A percentile compares a stretch with the other conserved stretches of the same genome.
Evolutionary conservation across 2,329 filamentous ascomycete genomes (phyloP).

Genomic region (Lizonia empirigonia): DNA sequence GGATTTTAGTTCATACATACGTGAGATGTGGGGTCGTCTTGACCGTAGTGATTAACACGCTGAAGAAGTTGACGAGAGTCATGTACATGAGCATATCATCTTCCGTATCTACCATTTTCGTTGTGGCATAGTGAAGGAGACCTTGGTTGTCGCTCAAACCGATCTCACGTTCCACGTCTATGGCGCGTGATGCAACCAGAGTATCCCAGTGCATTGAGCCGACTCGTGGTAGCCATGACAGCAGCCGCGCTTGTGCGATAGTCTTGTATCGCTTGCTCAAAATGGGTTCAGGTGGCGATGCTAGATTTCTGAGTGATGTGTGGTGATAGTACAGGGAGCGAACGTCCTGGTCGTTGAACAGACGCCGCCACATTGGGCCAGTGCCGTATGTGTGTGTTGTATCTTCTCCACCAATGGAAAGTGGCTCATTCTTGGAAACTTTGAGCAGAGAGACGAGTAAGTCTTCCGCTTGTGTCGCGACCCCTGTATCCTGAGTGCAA

Average conservation of each 20-base stretch:
- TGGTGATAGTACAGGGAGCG: slow-evolving; percentile 62
- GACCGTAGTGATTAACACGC: slow-evolving; percentile 57
- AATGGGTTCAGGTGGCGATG: slow-evolving; percentile 38
- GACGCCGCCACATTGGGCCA: slow-evolving; percentile 63
- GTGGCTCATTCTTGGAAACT: slow-evolving; percentile 49
- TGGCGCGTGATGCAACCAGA: slow-evolving; percentile 57
- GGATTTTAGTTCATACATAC: slow-evolving; percentile 22
- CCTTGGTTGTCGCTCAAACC: slow-evolving; percentile 43
- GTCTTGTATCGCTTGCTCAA: slow-evolving; percentile 61
- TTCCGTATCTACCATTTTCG: slow-evolving; percentile 61
- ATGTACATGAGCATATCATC: slow-evolving; percentile 66
- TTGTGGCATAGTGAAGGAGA: slow-evolving; percentile 61
- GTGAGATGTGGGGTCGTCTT: slow-evolving; percentile 38
- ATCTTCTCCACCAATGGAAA: slow-evolving; percentile 47
- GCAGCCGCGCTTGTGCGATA: slow-evolving; percentile 64
- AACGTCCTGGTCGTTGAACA: slow-evolving; percentile 65
- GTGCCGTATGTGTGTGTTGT: slow-evolving; percentile 36
- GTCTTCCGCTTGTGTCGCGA: slow-evolving; percentile 60
- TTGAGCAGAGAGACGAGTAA: slow-evolving; percentile 60
- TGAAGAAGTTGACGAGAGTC: slow-evolving; percentile 63
- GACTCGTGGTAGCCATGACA: slow-evolving; percentile 62
- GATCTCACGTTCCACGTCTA: slow-evolving; percentile 57
- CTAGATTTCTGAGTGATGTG: slow-evolving; percentile 54
- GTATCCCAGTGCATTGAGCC: slow-evolving; percentile 61
- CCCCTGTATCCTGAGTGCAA: slow-evolving; percentile 59